Evolutionary conservation across 2,329 filamentous ascomycete genomes (phyloP).

Genomic region (Penicillium occitanis): DNA sequence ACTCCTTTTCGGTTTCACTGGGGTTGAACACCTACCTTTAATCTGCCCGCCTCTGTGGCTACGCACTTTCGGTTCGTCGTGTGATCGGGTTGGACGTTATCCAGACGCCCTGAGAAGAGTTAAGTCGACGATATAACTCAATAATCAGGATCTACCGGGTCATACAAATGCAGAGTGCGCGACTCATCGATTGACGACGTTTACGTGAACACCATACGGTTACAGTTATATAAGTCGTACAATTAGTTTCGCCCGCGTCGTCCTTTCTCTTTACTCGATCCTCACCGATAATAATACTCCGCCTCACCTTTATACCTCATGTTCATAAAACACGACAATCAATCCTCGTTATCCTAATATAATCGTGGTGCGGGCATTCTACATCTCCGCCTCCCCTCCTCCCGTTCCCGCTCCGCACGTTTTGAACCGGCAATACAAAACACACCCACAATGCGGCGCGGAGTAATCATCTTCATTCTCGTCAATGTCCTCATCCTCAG

Average conservation of each 20-base stretch:
- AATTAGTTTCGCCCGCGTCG: background rate
- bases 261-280: background rate
- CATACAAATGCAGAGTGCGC: background rate
- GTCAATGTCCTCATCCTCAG: constrained; percentile 64
- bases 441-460: constrained; percentile 55
- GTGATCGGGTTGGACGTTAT: background rate
- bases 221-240: background rate
- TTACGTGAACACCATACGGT: background rate
- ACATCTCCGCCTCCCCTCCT: background rate
- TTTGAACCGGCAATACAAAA: background rate
- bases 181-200: background rate
- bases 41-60: background rate
- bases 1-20: background rate
- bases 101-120: background rate
- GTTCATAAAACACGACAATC: background rate
- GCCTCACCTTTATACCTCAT: background rate
- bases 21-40: background rate
- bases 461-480: constrained; percentile 62
- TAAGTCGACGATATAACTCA: background rate
- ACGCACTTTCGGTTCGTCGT: background rate
- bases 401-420: background rate
- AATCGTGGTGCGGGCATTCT: background rate
- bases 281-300: background rate
- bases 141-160: too few species aligned
- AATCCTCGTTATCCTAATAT: background rate